Evolutionary conservation across 352 stramenopile species (phyloP), one percentile per base, ranked within the genome.

Genomic region (Phytophthora crassamura): DNA sequence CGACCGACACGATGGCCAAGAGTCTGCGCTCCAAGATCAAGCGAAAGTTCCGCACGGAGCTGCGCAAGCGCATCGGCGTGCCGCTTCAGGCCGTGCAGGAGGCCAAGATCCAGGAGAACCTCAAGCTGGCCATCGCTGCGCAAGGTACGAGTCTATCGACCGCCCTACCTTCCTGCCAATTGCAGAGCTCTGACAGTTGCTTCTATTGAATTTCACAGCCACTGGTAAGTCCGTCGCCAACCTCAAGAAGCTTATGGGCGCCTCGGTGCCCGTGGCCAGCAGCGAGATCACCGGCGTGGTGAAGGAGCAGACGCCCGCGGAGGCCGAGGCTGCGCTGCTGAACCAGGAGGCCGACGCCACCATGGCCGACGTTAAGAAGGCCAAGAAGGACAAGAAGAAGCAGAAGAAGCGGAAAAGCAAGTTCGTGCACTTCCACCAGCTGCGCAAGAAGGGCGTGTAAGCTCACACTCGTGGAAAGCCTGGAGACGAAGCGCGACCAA

Each of bases 1-100:
- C 46, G 35, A 20, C 36, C 20, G 40, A 59, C 38, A 88, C 65
- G 57, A 95, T 95, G 87, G 87, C 85, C 51, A 95, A 95, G 83
- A 90, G 82, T 81, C 70, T 95, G 72, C 85, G 87, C 66, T 95
- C 87, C 53, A 95, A 95, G 78, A 92, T 95, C 75, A 95, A 95
- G 82, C 85, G 86, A 68, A 88, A 86, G 74, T 95, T 93, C 79
- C 87, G 87, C 66, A 90, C 84, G 66, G 85, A 95, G 77, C 75
- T 95, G 61, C 84, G 85, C 50, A 85, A 93, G 72, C 81, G 80
- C 56, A 86, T 95, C 57, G 87, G 87, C 45, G 84, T 92, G 63
- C 85, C 85, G 28, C 85, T 91, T 72, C 74, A 88, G 64, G 73
- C 72, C 20, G 59, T 84, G 45, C 82, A 89, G 65, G 82, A 93